phyloP scores from a whole-genome alignment of 148 eudicot species.

The Nepenthes gracilis region DNA sequence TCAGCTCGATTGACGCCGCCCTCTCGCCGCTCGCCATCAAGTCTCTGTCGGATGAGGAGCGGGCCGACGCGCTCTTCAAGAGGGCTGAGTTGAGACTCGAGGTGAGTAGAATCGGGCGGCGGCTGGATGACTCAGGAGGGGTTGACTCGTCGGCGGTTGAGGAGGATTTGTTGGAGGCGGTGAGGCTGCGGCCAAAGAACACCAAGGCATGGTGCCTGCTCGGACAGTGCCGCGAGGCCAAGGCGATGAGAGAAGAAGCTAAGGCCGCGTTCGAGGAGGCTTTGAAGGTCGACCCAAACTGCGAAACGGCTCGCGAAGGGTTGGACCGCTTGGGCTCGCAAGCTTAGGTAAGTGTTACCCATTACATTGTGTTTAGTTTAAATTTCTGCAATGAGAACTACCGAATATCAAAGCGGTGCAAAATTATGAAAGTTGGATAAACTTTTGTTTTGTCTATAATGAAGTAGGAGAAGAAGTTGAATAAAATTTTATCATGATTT shows the following conservation, averaged over 20 bases:
- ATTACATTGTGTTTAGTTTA: too few relatives aligned
- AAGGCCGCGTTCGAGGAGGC: constrained; percentile 49
- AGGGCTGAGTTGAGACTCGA: constrained; percentile 53
- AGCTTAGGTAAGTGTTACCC: too few relatives aligned
- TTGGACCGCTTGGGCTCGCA: constrained; percentile 31
- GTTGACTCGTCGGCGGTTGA: constrained; percentile 33
- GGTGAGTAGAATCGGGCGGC: constrained; percentile 17
- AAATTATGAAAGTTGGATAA: too few relatives aligned
- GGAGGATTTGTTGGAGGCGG: constrained; percentile 59
- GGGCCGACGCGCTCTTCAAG: constrained; percentile 50
- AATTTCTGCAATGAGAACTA: too few relatives aligned
- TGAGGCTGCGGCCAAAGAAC: constrained; percentile 37
- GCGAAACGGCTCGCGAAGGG: constrained; percentile 21
- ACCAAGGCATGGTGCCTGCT: constrained; percentile 40
- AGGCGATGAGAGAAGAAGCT: constrained; percentile 35
- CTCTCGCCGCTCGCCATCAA: constrained; percentile 52
- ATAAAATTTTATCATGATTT: too few relatives aligned
- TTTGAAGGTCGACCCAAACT: constrained; percentile 21
- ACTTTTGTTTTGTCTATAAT: too few relatives aligned
- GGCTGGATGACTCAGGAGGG: not conserved
- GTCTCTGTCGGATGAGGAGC: constrained; percentile 46
- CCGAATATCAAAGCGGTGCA: too few relatives aligned
- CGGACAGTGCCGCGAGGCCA: constrained; percentile 55
- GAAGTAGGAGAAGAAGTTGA: too few relatives aligned
- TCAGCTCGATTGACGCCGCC: constrained; percentile 45